Base-by-base conservation (phyloP, 2,329 filamentous ascomycete species). In the Paramyrothecium sp. region DNA sequence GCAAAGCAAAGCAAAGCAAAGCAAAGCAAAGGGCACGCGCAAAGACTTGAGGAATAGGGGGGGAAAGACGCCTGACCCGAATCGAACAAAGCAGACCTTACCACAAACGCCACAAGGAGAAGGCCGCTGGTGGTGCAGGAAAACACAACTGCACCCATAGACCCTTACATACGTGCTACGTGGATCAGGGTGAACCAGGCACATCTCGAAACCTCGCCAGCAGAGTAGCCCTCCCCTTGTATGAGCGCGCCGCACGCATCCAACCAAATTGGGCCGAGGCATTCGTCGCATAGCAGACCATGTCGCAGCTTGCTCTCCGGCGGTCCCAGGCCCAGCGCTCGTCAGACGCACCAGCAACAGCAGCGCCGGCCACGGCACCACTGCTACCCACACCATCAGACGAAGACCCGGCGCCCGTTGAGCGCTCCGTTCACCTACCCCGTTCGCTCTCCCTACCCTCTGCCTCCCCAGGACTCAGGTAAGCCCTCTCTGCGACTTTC, bases 241-340 rank as follows among this genome's bases (percentile, higher is more conserved):
- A 26, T 49, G 20, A 26, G 53, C 23, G 47, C 26, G 26, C 26
- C 26, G 26, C 26, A 30, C 26, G 26, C 26, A 30, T 55, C 17
- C 51, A 53, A 59, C 54, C 59, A 62, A 57, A 69, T 67, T 68
- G 69, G 65, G 58, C 56, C 56, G 58, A 56, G 59, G 59, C 58
- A 59, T 54, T 59, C 60, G 64, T 67, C 66, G 73, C 73, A 75
- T 75, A 73, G 75, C 70, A 71, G 71, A 78, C 74, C 75, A 81
- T 82, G 80, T 80, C 80, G 74, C 80, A 82, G 73, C 76, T 77
- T 75, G 74, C 75, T 71, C 74, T 75, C 73, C 77, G 75, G 71
- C 72, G 71, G 70, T 73, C 74, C 67, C 71, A 78, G 67, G 74
- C 38, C 38, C 38, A 44, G 38, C 13, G 38, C 38, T 44, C 38